Conservation (phyloP, 768 basidiomycete species). For the Hypsizygus marmoreus region DNA sequence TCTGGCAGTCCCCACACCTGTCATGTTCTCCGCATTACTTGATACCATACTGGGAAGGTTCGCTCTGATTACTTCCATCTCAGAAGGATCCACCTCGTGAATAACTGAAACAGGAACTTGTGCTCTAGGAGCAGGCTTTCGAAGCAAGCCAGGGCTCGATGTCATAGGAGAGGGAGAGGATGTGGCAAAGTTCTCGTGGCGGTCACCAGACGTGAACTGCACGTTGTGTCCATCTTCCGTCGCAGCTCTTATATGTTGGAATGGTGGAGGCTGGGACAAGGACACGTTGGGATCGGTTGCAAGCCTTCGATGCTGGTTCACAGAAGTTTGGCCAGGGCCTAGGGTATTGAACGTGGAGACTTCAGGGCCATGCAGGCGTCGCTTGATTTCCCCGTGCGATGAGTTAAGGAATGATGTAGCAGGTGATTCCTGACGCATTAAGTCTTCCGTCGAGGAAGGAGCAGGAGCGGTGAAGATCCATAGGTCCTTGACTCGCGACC, state of each 20-base stretch:
- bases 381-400: constrained; percentile 23
- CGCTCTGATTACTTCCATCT: constrained; percentile 34
- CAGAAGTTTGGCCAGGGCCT: constrained; percentile 14
- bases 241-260: constrained; percentile 34
- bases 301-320: constrained; percentile 35
- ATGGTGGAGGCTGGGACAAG: constrained; percentile 7
- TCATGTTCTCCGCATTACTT: constrained; percentile 59
- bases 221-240: constrained; percentile 21
- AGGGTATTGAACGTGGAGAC: constrained; percentile 8
- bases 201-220: constrained; percentile 11
- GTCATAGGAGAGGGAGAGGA: constrained; percentile 10
- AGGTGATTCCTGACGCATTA: constrained; percentile 32
- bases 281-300: constrained; percentile 34
- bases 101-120: constrained; percentile 66
- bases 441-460: constrained; percentile 29
- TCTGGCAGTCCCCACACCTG: constrained; percentile 54
- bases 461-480: constrained; percentile 75
- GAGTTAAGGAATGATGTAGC: constrained; percentile 27
- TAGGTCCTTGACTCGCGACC: constrained; percentile 72
- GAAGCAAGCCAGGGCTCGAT: constrained; percentile 36
- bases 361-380: constrained; percentile 18
- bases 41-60: constrained; percentile 58
- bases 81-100: constrained; percentile 31
- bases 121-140: constrained; percentile 65
- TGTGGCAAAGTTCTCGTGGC: background rate